Conservation (phyloP, 805 yeast species). For the Wickerhamomyces subpelliculosus region DNA sequence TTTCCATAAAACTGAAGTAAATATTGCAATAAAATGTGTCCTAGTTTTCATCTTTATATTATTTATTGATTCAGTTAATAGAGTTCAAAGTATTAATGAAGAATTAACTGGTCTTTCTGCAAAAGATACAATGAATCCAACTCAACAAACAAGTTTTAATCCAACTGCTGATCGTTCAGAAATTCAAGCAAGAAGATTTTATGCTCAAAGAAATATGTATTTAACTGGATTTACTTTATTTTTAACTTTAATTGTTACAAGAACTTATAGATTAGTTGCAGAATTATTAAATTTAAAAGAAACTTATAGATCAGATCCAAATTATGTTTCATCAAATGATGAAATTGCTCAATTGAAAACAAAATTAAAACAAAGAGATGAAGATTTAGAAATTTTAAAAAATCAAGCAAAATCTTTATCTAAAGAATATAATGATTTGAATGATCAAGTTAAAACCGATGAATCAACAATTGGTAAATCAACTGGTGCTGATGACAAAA, state of each 20-base stretch:
- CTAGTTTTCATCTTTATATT: slow-evolving; percentile 77
- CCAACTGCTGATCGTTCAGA: slow-evolving; percentile 57
- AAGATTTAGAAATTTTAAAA: slow-evolving; percentile 60
- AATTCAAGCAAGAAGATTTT: slow-evolving; percentile 83
- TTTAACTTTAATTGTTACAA: slow-evolving; percentile 73
- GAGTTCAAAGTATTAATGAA: slow-evolving; percentile 61
- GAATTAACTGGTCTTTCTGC: slow-evolving; percentile 42
- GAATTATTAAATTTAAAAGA: slow-evolving; percentile 65
- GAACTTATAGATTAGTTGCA: slow-evolving; percentile 77
- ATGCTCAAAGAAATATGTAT: slow-evolving; percentile 94
- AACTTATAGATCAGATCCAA: slow-evolving; percentile 37
- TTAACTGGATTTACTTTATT: slow-evolving; percentile 93
- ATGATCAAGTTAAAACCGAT: slow-evolving; percentile 11
- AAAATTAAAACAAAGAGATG: slow-evolving; percentile 40
- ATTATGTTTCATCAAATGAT: slow-evolving; percentile 17
- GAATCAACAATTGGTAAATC: too few relatives aligned
- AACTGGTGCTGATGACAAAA: too few relatives aligned
- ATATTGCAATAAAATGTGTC: slow-evolving; percentile 72
- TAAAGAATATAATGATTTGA: slow-evolving; percentile 49
- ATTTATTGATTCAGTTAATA: slow-evolving; percentile 82
- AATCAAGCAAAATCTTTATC: slow-evolving; percentile 64
- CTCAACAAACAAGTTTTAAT: slow-evolving; percentile 21
- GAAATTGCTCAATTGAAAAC: slow-evolving; percentile 12
- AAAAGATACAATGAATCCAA: slow-evolving; percentile 13
- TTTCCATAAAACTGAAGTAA: slow-evolving; percentile 62